These are phyloP conservation scores for Acaromyces ingoldii DNA, from an alignment of 1,284 basidiomycete species.

Conservation along the genomic window DNA sequence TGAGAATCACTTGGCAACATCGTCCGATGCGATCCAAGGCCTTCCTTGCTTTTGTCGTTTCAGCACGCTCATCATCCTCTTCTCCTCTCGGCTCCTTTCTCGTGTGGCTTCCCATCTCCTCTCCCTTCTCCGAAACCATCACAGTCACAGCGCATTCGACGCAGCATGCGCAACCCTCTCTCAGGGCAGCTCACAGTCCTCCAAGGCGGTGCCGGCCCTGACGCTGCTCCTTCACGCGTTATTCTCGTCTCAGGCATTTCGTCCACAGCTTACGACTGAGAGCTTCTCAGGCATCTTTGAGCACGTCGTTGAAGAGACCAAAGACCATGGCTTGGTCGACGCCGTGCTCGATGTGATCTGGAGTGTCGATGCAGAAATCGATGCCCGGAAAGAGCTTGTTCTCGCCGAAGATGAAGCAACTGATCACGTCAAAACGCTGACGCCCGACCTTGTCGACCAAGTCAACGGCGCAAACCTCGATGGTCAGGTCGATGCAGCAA, in stretches of 20 bases:
- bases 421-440: constrained; percentile 6
- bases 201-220: background rate
- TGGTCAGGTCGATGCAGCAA: background rate
- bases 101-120: too few relatives aligned
- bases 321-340: too few relatives aligned
- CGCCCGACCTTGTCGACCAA: constrained; percentile 18
- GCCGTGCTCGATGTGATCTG: constrained; percentile 34
- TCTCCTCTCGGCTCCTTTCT: background rate
- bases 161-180: background rate
- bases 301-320: background rate
- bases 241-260: background rate
- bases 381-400: constrained; percentile 27
- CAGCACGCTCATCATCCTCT: background rate
- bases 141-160: background rate
- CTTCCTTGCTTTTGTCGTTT: background rate
- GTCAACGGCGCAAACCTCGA: constrained; percentile 5
- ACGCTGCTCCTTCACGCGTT: background rate
- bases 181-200: too few relatives aligned
- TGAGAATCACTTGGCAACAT: background rate
- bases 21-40: background rate
- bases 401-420: background rate
- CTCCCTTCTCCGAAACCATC: too few relatives aligned
- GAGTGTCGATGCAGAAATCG: constrained; percentile 40
- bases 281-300: background rate
- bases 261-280: background rate